Base-by-base conservation (phyloP, 2,329 filamentous ascomycete species). In the Apiospora rasikravindrae region DNA sequence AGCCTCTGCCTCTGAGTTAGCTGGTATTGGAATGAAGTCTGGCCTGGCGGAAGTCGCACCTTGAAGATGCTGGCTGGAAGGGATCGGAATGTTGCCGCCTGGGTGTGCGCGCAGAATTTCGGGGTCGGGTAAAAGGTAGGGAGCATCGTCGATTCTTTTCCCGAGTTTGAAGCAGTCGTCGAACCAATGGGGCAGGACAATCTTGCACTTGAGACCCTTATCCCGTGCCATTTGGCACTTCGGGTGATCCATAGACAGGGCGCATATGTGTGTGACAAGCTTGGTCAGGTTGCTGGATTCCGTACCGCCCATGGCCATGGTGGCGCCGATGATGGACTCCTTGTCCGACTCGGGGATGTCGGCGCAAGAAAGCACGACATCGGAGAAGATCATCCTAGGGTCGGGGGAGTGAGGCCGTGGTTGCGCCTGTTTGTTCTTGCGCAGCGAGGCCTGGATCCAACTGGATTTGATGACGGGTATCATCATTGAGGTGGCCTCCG, bases 101-200 rank as follows among this genome's bases (percentile, higher is more conserved):
- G 88, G 83, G 8, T 85, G 83, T 61, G 85, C 86, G 51, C 85
- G 87, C n/a, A 98, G 85, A 45, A 97, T 93, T 75, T 97, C 94
- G 1, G 96, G 93, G 75, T 98, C 87, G 1, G 96, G 96, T 1
- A 98, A 87, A 26, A 90, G 84, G 79, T 99, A 99, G 0, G 96
- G 96, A 8, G 86, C 85, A 81, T 99, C 96, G 76, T 94, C 93
- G 76, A 99, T 98, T 73, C 94, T 91, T 82, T 94, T 95, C 69
- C 96, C 95, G 40, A 99, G 89, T 82, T 94, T 96, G 76, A 99
- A 89, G 82, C 96, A 99, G 80, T 98, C 96, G 77, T 98, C 96
- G 79, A 99, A 98, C 94, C 96, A 98, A 80, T 98, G 96, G 49
- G 96, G 96, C 70, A 99, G 86, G 24, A 99, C 94, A 73, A 98